Percentiles rank a stretch among this genome's conserved stretches.
These are phyloP conservation scores for Globisporangium paddicum DNA, from an alignment of 352 stramenopile genomes.

Conservation along the genomic window DNA sequence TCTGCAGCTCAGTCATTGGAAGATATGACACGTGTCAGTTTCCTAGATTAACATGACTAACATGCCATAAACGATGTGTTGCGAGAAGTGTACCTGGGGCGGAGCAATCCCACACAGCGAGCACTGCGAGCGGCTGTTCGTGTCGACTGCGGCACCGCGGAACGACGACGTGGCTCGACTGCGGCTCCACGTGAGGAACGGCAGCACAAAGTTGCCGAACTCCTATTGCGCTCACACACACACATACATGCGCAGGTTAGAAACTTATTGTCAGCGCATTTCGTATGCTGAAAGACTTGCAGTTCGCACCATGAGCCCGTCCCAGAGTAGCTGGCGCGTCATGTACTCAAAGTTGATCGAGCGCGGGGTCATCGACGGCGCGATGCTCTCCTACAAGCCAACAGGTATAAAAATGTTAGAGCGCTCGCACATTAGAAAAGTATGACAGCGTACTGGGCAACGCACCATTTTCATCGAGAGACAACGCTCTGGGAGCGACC, in stretches of 20 bases:
- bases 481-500: conserved; percentile 66
- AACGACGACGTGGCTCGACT: conserved; percentile 18
- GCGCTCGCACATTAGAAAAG: too few species aligned
- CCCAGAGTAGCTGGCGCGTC: conserved; percentile 79
- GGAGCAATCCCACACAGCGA: conserved; percentile 56
- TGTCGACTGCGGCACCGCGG: conserved; percentile 4
- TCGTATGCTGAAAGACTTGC: too few species aligned
- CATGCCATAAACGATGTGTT: too few species aligned
- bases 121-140: conserved; percentile 32
- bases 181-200: conserved; percentile 65
- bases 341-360: conserved; percentile 88
- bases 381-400: conserved; percentile 46
- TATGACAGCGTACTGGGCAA: neutral
- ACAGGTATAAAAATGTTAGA: neutral
- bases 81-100: conserved; percentile 25
- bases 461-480: conserved; percentile 69
- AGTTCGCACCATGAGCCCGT: conserved; percentile 62
- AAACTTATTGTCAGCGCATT: too few species aligned
- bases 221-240: conserved; percentile 39
- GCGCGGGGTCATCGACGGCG: conserved; percentile 42
- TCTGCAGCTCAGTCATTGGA: conserved; percentile 28
- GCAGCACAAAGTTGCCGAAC: conserved; percentile 74
- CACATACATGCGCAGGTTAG: conserved; percentile 6
- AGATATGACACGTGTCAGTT: neutral
- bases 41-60: neutral